phyloP scores from a whole-genome alignment of 1,139 yeast genomes.

The Blastobotrys aristatus region DNA sequence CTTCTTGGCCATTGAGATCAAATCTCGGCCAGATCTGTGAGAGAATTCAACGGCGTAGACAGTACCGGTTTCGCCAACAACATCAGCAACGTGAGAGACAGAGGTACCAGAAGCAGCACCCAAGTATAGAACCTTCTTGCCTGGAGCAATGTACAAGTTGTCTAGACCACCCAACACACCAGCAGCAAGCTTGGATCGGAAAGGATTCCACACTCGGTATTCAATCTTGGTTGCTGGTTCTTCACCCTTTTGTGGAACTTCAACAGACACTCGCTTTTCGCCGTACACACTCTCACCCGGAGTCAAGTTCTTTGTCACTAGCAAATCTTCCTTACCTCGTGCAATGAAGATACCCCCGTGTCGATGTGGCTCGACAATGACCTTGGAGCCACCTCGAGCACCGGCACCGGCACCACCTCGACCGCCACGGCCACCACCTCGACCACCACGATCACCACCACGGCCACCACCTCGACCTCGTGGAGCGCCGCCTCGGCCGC shows the following conservation, averaged over 20 bases:
- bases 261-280: slow-evolving; percentile 91
- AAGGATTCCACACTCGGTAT: slow-evolving; percentile 99
- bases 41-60: slow-evolving; percentile 99
- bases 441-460: slow-evolving; percentile 53
- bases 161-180: slow-evolving; percentile 99
- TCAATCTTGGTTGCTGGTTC: slow-evolving; percentile 78
- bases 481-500: slow-evolving; percentile 19
- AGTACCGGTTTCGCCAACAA: slow-evolving; percentile 98
- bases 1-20: slow-evolving; percentile 99
- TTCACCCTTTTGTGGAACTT: slow-evolving; percentile 88
- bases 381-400: slow-evolving; percentile 86
- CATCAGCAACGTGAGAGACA: slow-evolving; percentile 96
- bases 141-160: slow-evolving; percentile 95
- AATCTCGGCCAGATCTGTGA: slow-evolving; percentile 99
- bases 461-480: slow-evolving; percentile 26
- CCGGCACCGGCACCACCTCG: slow-evolving; percentile 74
- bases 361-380: slow-evolving; percentile 96
- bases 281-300: slow-evolving; percentile 97
- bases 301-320: slow-evolving; percentile 92
- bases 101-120: slow-evolving; percentile 99
- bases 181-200: slow-evolving; percentile 99
- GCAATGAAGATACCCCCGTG: slow-evolving; percentile 96
- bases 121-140: slow-evolving; percentile 91
- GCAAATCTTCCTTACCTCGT: slow-evolving; percentile 98
- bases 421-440: slow-evolving; percentile 92